Base-by-base conservation (phyloP, 2,329 filamentous ascomycete species). In the Diaporthe citriasiana region DNA sequence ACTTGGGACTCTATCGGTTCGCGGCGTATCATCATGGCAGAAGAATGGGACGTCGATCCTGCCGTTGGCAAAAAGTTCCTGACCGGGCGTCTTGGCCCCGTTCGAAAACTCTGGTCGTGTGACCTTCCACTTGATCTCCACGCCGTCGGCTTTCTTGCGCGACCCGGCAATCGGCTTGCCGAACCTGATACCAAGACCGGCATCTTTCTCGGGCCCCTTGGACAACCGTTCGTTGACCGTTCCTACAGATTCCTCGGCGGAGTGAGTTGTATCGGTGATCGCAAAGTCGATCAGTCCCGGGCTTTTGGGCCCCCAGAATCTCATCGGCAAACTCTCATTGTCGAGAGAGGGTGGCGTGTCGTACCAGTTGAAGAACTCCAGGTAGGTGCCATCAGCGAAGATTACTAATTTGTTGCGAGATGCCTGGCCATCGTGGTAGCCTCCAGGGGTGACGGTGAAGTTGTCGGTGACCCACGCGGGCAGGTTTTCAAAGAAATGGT, bases 331-430 rank as follows among this genome's bases (percentile, higher is more conserved):
- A 25, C 5, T 25, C 47, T 51, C 47, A 25, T 51, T 27, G 47
- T 51, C 47, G 1, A 51, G 47, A 51, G 47, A 51, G 6, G 47
- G 47, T 51, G 47, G 47, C n/a, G 47, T 51, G 47, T 51, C 47
- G 47, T 51, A 51, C 47, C 47, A 51, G 47, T 51, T 51, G 47
- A 51, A 25, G 47, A 51, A 51, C 47, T 51, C 47, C 47, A 51
- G 47, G 7, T 51, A 51, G 47, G 8, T 51, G n/a, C 47, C 47
- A 51, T 51, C 47, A 51, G 47, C 47, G n/a, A 51, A 51, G n/a
- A 51, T 51, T 25, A 51, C 47, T 10, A 51, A 25, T 10, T 51
- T 51, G 47, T 51, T 51, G 47, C 47, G 47, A 51, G 47, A 51
- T 51, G 47, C n/a, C n/a, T 51, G 47, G 22, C 47, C 47, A 51